Percentiles rank a stretch among this genome's conserved stretches.
Evolutionary conservation across 2,329 filamentous ascomycete species (phyloP).

Genomic region (Sclerotinia nivalis): DNA sequence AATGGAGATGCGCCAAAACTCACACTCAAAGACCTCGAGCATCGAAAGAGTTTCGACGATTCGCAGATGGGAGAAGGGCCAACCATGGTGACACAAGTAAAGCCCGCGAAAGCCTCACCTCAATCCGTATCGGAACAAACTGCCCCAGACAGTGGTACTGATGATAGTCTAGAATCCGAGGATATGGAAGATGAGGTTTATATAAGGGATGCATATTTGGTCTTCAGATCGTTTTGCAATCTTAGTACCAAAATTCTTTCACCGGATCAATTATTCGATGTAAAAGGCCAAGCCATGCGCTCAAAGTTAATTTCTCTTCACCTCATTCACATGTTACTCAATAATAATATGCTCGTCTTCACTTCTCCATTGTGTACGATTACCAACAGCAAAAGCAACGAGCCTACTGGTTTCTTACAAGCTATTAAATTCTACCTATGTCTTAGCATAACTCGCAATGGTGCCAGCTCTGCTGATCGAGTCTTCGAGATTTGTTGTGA

Average conservation of each 20-base stretch:
- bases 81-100: conserved; percentile 65
- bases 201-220: conserved; percentile 93
- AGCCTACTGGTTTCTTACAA: conserved; percentile 87
- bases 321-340: conserved; percentile 90
- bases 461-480: conserved; percentile 84
- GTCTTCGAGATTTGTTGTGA: conserved; percentile 97
- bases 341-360: conserved; percentile 90
- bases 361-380: conserved; percentile 91
- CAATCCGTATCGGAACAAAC: conserved; percentile 56
- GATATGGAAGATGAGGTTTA: conserved; percentile 91
- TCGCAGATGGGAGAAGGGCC: conserved; percentile 66
- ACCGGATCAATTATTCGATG: conserved; percentile 87
- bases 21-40: conserved; percentile 66
- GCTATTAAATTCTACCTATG: conserved; percentile 97
- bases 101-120: conserved; percentile 46
- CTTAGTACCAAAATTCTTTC: conserved; percentile 89
- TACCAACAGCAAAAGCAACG: conserved; percentile 83
- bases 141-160: conserved; percentile 53
- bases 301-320: conserved; percentile 95
- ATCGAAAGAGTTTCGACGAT: conserved; percentile 66
- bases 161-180: conserved; percentile 59
- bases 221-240: conserved; percentile 97
- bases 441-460: conserved; percentile 90
- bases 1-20: conserved; percentile 53
- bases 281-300: conserved; percentile 93